Percentiles rank a stretch among this genome's conserved stretches.
Conservation (phyloP, 108 stramenopile species). For the Skeletonema grethae region DNA sequence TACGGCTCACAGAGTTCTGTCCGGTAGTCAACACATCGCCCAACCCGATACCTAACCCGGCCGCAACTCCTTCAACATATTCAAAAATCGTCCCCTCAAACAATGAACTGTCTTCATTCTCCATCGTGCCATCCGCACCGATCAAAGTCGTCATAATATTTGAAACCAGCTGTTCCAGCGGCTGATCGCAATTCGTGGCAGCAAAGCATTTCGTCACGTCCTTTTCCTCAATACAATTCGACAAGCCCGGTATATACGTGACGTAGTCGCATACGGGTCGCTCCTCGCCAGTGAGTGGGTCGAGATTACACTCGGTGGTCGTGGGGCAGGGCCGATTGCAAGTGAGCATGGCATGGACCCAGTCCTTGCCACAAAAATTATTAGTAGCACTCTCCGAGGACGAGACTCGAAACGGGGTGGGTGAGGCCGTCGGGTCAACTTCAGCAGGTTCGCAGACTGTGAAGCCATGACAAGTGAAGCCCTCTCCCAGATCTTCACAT, state of each 20-base stretch:
- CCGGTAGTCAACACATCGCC: constrained; percentile 9
- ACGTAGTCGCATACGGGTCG: not conserved
- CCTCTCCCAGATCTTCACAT: constrained; percentile 10
- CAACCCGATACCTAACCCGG: constrained; percentile 10
- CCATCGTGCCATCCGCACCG: constrained; percentile 16
- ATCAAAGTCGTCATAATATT: constrained; percentile 12
- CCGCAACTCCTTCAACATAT: constrained; percentile 1
- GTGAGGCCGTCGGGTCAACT: not conserved
- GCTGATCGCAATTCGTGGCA: constrained; percentile 27
- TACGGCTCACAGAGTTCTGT: not conserved
- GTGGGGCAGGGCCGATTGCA: constrained; percentile 13
- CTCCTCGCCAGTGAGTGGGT: constrained; percentile 7
- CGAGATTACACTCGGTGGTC: constrained; percentile 6
- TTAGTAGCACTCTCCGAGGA: not conserved
- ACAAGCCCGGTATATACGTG: not conserved
- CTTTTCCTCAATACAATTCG: not conserved
- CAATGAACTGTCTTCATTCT: constrained; percentile 1
- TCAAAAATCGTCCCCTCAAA: constrained; percentile 21
- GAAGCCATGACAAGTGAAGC: not conserved
- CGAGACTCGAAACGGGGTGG: not conserved
- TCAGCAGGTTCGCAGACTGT: not conserved
- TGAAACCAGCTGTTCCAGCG: constrained; percentile 5
- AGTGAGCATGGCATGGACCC: constrained; percentile 24
- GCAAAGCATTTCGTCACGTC: constrained; percentile 7
- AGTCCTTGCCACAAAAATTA: not conserved